Conservation (phyloP, 176 grass and related monocot species). For the Oropetium thomaeum region DNA sequence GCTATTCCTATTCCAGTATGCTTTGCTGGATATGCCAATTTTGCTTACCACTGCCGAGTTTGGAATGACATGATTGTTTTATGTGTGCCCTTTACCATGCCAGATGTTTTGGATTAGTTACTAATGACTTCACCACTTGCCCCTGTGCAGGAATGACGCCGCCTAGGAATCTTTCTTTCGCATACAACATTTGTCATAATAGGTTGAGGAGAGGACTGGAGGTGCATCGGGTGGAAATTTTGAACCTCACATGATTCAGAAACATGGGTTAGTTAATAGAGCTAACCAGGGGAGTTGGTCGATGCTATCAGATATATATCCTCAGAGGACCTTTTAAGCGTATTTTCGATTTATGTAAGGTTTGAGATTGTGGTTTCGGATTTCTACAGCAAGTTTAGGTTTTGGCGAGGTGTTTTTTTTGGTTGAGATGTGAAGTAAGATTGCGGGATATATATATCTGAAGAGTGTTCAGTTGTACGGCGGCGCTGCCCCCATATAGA, state of each 20-base stretch:
- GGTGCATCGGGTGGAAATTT: slow-evolving; percentile 57
- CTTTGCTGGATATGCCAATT: not conserved
- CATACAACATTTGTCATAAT: slow-evolving; percentile 69
- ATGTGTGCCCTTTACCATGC: too few relatives aligned
- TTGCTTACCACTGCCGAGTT: not conserved
- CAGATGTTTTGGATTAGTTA: not conserved
- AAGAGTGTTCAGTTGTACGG: slow-evolving; percentile 77
- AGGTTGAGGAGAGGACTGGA: slow-evolving; percentile 60
- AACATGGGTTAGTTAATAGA: slow-evolving; percentile 70
- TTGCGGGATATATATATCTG: slow-evolving; percentile 73
- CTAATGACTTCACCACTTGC: not conserved
- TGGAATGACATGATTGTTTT: too few relatives aligned
- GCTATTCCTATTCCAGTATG: not conserved
- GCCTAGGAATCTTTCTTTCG: slow-evolving; percentile 69
- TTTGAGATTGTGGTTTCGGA: slow-evolving; percentile 69
- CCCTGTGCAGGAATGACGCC: slow-evolving; percentile 56
- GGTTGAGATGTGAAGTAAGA: slow-evolving; percentile 70
- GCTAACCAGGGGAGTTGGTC: slow-evolving; percentile 68
- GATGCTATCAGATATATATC: slow-evolving; percentile 48
- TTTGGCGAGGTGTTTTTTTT: slow-evolving; percentile 48
- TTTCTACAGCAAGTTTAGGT: slow-evolving; percentile 58
- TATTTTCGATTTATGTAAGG: slow-evolving; percentile 63
- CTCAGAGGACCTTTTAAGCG: slow-evolving; percentile 44
- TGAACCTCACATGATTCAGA: slow-evolving; percentile 63
- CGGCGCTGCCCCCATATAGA: slow-evolving; percentile 42